These are phyloP conservation scores for Mortierella claussenii DNA, from an alignment of 192 early-diverging fungal genomes.

Conservation along the genomic window DNA sequence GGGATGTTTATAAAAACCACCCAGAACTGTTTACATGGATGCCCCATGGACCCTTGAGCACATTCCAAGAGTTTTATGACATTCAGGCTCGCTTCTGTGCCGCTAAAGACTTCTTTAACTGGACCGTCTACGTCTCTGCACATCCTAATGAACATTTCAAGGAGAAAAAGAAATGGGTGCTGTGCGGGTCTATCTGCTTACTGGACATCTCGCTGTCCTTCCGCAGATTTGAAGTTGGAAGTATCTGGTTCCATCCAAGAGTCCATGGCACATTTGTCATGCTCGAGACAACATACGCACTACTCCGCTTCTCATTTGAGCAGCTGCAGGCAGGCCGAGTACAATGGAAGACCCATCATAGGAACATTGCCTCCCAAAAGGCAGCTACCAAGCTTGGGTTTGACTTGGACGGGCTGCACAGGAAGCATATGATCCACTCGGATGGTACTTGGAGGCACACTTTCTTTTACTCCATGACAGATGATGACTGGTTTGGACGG, in stretches of 20 bases:
- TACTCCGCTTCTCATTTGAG: conserved; percentile 39
- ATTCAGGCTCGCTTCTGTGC: conserved; percentile 12
- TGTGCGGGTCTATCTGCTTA: conserved; percentile 34
- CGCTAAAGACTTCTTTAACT: conserved; percentile 10
- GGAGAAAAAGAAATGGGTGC: conserved; percentile 19
- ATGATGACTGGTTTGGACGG: conserved; percentile 52
- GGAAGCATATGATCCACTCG: conserved; percentile 46
- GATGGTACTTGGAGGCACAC: conserved; percentile 46
- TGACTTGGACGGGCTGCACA: conserved; percentile 30
- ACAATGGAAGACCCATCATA: conserved; percentile 56
- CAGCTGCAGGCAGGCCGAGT: conserved; percentile 30
- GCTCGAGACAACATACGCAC: conserved; percentile 34
- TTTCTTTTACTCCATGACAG: conserved; percentile 40
- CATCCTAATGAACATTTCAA: neutral
- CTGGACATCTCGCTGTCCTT: conserved; percentile 24
- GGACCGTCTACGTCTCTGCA: conserved; percentile 28
- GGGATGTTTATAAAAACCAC: conserved; percentile 41
- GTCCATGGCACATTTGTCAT: conserved; percentile 44
- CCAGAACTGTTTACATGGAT: conserved; percentile 20
- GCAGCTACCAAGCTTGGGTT: conserved; percentile 53
- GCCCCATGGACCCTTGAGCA: conserved; percentile 12
- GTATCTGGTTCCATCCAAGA: conserved; percentile 45
- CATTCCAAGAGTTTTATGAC: conserved; percentile 21
- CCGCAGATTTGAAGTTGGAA: conserved; percentile 25
- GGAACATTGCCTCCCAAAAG: conserved; percentile 56